Percentiles rank a stretch among this genome's conserved stretches.
Conservation (phyloP, 306 rosid genomes). For the Cajanus cajan region DNA sequence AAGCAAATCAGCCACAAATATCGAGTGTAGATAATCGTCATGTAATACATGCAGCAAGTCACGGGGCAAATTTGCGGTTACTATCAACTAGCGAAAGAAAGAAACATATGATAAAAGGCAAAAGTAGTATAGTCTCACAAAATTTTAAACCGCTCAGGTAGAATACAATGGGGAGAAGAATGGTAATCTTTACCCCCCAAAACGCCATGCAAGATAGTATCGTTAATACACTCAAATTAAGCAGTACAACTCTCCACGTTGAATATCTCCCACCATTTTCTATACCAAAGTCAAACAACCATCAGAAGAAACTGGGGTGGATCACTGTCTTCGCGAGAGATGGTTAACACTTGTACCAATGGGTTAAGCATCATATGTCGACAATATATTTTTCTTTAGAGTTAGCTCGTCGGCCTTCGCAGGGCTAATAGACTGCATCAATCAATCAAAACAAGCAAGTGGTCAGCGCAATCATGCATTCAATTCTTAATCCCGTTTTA, state of each 20-base stretch:
- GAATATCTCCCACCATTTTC: not conserved
- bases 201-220: slow-evolving; percentile 1
- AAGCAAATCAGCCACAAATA: not conserved
- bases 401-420: slow-evolving; percentile 86
- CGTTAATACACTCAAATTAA: slow-evolving; percentile 9
- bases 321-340: not conserved
- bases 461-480: not conserved
- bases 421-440: slow-evolving; percentile 78
- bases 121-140: not conserved
- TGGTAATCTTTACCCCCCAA: not conserved
- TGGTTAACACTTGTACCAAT: not conserved
- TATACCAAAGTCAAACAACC: not conserved
- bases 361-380: slow-evolving; percentile 46
- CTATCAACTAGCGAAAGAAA: slow-evolving; percentile 3
- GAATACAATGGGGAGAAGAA: slow-evolving; percentile 7
- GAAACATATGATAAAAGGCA: not conserved
- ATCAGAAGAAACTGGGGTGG: not conserved
- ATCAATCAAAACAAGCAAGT: not conserved
- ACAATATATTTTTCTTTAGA: slow-evolving; percentile 76
- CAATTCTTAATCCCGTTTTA: not conserved
- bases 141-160: slow-evolving; percentile 14
- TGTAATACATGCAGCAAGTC: not conserved
- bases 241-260: slow-evolving; percentile 10
- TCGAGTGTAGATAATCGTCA: not conserved
- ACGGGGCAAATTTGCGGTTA: not conserved